Base-by-base conservation (phyloP, 208 protist genomes). In the Trypanosoma vivax region DNA sequence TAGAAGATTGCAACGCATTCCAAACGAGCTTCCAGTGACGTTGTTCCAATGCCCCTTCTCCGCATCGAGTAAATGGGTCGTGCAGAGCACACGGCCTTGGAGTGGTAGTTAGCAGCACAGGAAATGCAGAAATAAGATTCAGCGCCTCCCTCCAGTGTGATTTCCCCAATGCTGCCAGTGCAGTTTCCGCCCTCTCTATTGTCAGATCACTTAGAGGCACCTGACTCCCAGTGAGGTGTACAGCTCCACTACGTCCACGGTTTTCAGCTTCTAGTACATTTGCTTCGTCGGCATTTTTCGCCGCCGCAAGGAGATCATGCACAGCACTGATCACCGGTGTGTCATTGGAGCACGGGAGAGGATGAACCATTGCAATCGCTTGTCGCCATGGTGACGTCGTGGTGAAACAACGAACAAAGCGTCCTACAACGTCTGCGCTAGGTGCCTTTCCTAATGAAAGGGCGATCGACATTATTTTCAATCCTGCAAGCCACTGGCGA, bases 361-460 rank as follows among this genome's bases (percentile, higher is more conserved):
- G 48, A 14, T 47, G 49, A 5, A 49, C 57, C 3, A 64, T 49
- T 13, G 57, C 48, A 31, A 64, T 38, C 27, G 57, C 57, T 7
- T 40, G 47, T 49, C 57, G 56, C 57, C 57, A 64, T 35, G 57
- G 57, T 7, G 46, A 25, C 13, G 27, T 50, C 47, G 42, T 30
- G 43, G 21, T 56, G 28, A 64, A 64, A 35, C 57, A 56, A 21
- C 57, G 49, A 42, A 64, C 49, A 42, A 56, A 64, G 28, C 30
- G 54, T 29, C 50, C 49, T 24, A 49, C 52, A 9, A 56, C 21
- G 25, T 13, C 46, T 28, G 50, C 34, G 31, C 50, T 51, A 10
- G 41, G 49, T 0, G 49, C 25, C 2, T 27, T 45, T 1, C 66
- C 62, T 35, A 57, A 47, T 10, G 18, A 28, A 24, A 63, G 55